phyloP scores from a whole-genome alignment of 2,329 filamentous ascomycete genomes.

The Colletotrichum noveboracense region DNA sequence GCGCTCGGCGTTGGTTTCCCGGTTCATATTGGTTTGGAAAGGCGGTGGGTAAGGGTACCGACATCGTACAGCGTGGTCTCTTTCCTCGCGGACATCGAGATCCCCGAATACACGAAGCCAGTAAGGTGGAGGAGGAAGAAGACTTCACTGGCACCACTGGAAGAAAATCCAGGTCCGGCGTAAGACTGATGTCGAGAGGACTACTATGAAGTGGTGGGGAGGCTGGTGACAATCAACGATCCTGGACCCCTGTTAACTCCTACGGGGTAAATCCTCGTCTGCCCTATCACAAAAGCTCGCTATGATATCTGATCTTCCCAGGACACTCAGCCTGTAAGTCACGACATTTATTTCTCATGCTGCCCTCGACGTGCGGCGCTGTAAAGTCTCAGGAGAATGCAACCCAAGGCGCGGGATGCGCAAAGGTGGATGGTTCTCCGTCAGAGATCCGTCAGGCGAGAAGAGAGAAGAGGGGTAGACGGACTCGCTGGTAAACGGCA shows the following conservation, averaged over 20 bases:
- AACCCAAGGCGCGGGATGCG: not conserved
- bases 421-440: not conserved
- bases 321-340: not conserved
- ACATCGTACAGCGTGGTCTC: not conserved
- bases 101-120: not conserved
- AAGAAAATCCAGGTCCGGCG: not conserved
- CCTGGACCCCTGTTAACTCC: slow-evolving; percentile 7
- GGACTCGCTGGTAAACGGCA: not conserved
- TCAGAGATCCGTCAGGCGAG: not conserved
- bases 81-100: not conserved
- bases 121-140: not conserved
- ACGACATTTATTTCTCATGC: not conserved
- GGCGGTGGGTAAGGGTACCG: not conserved
- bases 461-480: not conserved
- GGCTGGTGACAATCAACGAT: not conserved
- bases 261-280: not conserved
- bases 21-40: not conserved
- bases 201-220: slow-evolving; percentile 4
- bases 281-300: not conserved
- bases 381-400: not conserved
- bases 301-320: not conserved
- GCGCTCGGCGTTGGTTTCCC: not conserved
- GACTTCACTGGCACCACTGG: not conserved
- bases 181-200: not conserved
- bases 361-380: not conserved